These are phyloP conservation scores for Aspergillus persii DNA, from an alignment of 2,329 filamentous ascomycete species.

Conservation along the genomic window DNA sequence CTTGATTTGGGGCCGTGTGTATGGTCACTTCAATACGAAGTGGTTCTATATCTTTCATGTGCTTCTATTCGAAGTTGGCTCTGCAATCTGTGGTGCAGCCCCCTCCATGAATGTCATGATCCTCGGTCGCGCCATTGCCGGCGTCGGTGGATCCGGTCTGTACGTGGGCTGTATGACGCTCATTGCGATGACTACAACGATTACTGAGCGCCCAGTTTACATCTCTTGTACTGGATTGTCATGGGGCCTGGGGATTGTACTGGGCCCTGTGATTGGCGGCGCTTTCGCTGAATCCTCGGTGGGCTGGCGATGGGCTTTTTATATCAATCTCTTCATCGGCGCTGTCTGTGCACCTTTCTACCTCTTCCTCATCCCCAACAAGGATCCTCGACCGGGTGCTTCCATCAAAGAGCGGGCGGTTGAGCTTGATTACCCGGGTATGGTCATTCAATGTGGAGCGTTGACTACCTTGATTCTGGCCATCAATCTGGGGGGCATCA, in stretches of 20 bases:
- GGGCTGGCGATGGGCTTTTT: conserved; percentile 45
- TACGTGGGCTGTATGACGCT: conserved; percentile 31
- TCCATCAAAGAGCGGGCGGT: conserved; percentile 20
- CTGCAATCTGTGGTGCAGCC: conserved; percentile 41
- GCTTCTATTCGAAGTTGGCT: conserved; percentile 24
- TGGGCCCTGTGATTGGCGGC: conserved; percentile 28
- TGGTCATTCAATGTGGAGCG: conserved; percentile 41
- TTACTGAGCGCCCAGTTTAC: conserved; percentile 26
- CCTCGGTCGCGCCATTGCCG: conserved; percentile 28
- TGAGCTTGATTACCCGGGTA: conserved; percentile 47
- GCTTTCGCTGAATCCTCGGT: conserved; percentile 8
- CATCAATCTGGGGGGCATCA: conserved; percentile 50
- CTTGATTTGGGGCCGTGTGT: conserved; percentile 37
- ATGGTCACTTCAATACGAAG: conserved; percentile 45
- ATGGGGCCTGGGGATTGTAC: conserved; percentile 36
- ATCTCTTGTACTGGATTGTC: conserved; percentile 31
- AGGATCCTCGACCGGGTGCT: conserved; percentile 22
- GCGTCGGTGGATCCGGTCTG: conserved; percentile 27
- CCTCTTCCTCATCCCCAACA: conserved; percentile 42
- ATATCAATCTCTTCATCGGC: conserved; percentile 55
- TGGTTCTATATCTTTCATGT: conserved; percentile 30
- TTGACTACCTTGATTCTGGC: conserved; percentile 46
- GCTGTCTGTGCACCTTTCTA: conserved; percentile 44
- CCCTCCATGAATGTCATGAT: conserved; percentile 47
- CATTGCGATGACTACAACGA: conserved; percentile 14